Base-by-base conservation (phyloP, 441 rosid genomes). In the Cnidoscolus chayamansa region DNA sequence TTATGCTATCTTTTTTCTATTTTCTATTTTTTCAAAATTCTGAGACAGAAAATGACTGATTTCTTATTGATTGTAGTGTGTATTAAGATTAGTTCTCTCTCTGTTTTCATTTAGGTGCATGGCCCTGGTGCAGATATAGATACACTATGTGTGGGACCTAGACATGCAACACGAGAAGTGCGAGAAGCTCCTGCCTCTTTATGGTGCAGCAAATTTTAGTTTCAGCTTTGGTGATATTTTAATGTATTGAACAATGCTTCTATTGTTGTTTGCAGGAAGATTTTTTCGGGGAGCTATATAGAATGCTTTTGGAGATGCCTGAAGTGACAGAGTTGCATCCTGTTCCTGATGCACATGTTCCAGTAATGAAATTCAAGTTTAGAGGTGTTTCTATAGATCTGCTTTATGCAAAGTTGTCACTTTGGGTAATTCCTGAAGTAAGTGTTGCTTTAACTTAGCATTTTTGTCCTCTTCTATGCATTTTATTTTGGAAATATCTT, bases 51-150 rank as follows among this genome's bases (percentile, higher is more conserved):
- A 65, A 20, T 9, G 16, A 10, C 56, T 25, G 11, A n/a, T 3
- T 9, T 50, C 20, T 31, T 5, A 37, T 51, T 17, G 10, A 17
- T 63, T 17, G 19, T 66, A 30, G 49, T 32, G 8, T 1, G 19
- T 55, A n/a, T 12, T 45, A 49, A 61, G 55, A 57, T 45, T 64
- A 25, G 58, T 57, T 35, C 40, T 35, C 19, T 30, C 59, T 69
- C 43, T 35, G 40, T 40, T 30, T 54, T 51, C 71, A 79, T 63
- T 53, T 80, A 95, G 99, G 99, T 95, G 80, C 96, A 95, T 79
- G 92, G 99, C 71, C 99, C 98, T 74, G 99, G 99, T 63, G 98
- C 98, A n/a, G 99, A 94, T 86, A 87, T 94, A 72, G 97, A 94
- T 84, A 94, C 97, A 0, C 90, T 95, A 49, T 95, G 97, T 55